Evolutionary conservation across 1,284 basidiomycete genomes (phyloP), one percentile per base, ranked within the genome.

Genomic region (Takashimella koratensis): DNA sequence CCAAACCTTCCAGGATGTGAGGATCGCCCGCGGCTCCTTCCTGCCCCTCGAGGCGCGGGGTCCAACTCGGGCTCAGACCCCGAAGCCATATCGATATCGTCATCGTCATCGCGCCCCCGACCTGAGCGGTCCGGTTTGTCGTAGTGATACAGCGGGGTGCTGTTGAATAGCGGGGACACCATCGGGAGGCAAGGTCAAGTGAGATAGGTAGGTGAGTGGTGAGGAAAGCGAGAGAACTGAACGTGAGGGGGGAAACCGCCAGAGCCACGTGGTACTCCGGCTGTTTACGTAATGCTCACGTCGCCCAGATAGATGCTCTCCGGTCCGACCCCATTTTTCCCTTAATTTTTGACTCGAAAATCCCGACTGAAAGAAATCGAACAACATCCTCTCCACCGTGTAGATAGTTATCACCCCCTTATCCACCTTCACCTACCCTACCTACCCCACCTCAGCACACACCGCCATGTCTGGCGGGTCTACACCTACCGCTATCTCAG

Each of bases 401-500:
- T 36, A 8, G 30, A 8, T 36, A 8, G 8, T 36, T 16, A 8
- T 36, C 30, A 36, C 30, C 30, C 30, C 30, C 30, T 8, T 8
- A 36, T 36, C 30, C 30, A 8, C 30, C 30, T 36, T 36, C 30
- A 36, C 8, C 30, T 36, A n/a, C n/a, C n/a, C n/a, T n/a, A n/a
- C n/a, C n/a, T n/a, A n/a, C 30, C 16, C 16, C 30, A 36, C 16
- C 30, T 36, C 30, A 8, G 30, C 30, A 8, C 8, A 36, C n/a
- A n/a, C n/a, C n/a, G n/a, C 16, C 30, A 36, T 36, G 30, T 60
- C 59, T 25, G 56, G 56, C 45, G 45, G 50, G 19, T 48, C 53
- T 1, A 60, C 59, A 22, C 59, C 59, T 22, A 49, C 46, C 21
- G 36, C n/a, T 16, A 46, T 49, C 49, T 39, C 26, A 47, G 57